Percentiles rank a stretch among this genome's conserved stretches.
phyloP scores from a whole-genome alignment of 768 basidiomycete species.

The Rhodotorula kratochvilovae region DNA sequence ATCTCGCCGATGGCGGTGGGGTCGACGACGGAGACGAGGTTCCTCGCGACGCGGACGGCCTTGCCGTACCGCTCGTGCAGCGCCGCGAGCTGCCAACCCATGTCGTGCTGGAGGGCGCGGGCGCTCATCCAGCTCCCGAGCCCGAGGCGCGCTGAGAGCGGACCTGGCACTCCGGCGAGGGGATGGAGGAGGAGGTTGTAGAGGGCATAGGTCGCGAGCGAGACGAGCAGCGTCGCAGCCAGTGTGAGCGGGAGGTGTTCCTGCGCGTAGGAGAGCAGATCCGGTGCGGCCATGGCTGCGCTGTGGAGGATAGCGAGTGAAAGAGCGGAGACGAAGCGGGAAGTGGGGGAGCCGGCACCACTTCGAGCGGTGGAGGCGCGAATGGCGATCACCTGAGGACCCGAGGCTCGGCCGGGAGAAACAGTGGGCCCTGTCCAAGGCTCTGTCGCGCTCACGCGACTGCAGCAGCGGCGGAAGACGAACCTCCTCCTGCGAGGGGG shows the following conservation, averaged over 20 bases:
- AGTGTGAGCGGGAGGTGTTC: not conserved
- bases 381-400: no score
- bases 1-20: not conserved
- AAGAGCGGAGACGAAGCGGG: no score
- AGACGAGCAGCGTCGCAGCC: not conserved
- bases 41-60: not conserved
- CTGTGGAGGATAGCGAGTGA: no score
- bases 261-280: not conserved
- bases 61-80: not conserved
- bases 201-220: not conserved
- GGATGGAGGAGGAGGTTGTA: not conserved
- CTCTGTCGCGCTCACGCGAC: no score
- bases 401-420: no score
- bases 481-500: no score
- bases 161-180: not conserved
- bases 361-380: no score
- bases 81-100: not conserved
- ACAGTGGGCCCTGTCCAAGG: no score
- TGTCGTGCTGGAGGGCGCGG: not conserved
- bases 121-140: not conserved
- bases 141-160: not conserved
- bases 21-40: not conserved
- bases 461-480: no score
- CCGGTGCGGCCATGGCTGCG: no score
- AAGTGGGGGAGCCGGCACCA: no score